A percentile compares a stretch with the other conserved stretches of the same genome.
phyloP scores from a whole-genome alignment of 202 grass and related monocot species.

The Bolboschoenoplectus hybrid region DNA sequence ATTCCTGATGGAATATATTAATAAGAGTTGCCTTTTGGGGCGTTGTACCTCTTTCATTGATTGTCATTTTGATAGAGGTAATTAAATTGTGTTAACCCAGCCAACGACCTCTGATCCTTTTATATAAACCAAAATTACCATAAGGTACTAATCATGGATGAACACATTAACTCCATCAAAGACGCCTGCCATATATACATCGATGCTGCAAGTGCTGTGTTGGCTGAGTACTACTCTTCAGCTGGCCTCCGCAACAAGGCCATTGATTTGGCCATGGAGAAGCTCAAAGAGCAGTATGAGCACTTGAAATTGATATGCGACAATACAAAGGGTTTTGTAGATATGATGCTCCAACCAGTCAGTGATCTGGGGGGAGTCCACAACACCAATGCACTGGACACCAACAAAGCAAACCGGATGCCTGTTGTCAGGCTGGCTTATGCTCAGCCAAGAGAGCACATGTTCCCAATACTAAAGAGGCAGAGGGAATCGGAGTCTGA shows the following conservation, averaged over 20 bases:
- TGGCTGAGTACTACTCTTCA: not conserved
- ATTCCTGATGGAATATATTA: not conserved
- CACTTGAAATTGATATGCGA: not conserved
- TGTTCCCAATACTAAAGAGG: not conserved
- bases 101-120: not conserved
- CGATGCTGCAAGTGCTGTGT: not conserved
- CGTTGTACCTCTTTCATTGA: not conserved
- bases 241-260: not conserved
- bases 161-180: not conserved
- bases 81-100: not conserved
- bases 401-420: not conserved
- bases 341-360: not conserved
- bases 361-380: not conserved
- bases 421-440: not conserved
- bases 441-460: not conserved
- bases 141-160: conserved; percentile 17
- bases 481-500: not conserved
- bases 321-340: not conserved
- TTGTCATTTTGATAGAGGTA: conserved; percentile 1
- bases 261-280: not conserved
- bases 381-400: conserved; percentile 1
- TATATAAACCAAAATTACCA: not conserved
- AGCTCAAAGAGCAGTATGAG: conserved; percentile 1
- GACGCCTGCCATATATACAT: not conserved
- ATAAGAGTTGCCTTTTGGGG: not conserved